Percentiles rank a stretch among this genome's conserved stretches.
Conservation (phyloP, 1,284 basidiomycete species). For the Moesziomyces aphidis region DNA sequence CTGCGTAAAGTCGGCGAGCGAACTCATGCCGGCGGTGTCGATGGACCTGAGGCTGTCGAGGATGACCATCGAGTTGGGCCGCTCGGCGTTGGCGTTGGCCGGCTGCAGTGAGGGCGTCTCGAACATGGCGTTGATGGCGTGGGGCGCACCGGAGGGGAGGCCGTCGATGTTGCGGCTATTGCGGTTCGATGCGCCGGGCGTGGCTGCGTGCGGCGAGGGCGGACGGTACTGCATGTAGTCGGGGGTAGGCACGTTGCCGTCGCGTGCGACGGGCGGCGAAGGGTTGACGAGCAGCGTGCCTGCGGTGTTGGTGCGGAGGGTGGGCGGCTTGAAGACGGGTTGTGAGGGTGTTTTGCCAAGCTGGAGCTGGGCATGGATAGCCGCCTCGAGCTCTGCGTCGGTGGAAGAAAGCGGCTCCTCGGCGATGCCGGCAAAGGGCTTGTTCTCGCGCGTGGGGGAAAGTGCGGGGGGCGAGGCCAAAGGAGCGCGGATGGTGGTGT, state of each 20-base stretch:
- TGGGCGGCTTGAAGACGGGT: conserved; percentile 29
- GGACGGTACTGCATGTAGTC: conserved; percentile 56
- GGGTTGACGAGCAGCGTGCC: conserved; percentile 56
- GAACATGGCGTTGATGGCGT: conserved; percentile 53
- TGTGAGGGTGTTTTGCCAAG: conserved; percentile 11
- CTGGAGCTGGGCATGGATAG: conserved; percentile 35
- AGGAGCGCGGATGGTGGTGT: conserved; percentile 21
- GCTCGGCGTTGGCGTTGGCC: conserved; percentile 13
- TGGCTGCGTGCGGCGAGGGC: conserved; percentile 24
- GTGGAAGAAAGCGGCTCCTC: conserved; percentile 34
- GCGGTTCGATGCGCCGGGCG: conserved; percentile 26
- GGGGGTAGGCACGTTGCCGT: conserved; percentile 18
- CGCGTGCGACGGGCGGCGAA: conserved; percentile 34
- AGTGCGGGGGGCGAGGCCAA: conserved; percentile 13
- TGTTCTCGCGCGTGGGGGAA: conserved; percentile 16
- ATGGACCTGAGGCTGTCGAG: conserved; percentile 41
- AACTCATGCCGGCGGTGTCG: conserved; percentile 40
- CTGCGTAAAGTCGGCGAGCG: conserved; percentile 27
- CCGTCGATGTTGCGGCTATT: conserved; percentile 58
- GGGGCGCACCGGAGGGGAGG: conserved; percentile 39
- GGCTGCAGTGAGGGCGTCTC: conserved; percentile 16
- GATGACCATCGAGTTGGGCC: conserved; percentile 60
- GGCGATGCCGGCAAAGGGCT: conserved; percentile 41
- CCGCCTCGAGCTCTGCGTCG: conserved; percentile 30
- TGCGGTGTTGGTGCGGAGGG: conserved; percentile 55